A percentile compares a stretch with the other conserved stretches of the same genome.
These are phyloP conservation scores for Lodderomyces theae DNA, from an alignment of 1,139 yeast genomes.

Conservation along the genomic window DNA sequence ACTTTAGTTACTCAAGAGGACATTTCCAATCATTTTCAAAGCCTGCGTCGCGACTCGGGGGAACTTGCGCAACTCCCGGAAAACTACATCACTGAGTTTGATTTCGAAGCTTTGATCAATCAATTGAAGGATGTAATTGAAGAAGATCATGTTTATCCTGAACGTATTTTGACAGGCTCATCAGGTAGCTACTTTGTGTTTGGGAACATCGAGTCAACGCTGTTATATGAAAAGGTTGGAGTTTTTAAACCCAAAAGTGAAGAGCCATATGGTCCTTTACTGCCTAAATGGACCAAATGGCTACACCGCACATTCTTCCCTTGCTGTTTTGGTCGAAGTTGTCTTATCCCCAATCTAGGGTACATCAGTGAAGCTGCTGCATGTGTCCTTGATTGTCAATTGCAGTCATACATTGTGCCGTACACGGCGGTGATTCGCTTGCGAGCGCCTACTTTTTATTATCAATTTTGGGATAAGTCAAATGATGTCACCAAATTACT, in stretches of 20 bases:
- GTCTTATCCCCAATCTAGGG: conserved; percentile 70
- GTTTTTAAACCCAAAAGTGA: conserved; percentile 80
- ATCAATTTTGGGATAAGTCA: conserved; percentile 47
- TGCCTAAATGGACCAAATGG: conserved; percentile 84
- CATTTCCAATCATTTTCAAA: conserved; percentile 13
- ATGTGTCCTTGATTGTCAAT: conserved; percentile 57
- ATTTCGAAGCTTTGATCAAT: conserved; percentile 22
- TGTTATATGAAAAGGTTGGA: conserved; percentile 35
- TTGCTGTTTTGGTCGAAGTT: conserved; percentile 72
- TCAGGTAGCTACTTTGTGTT: conserved; percentile 69
- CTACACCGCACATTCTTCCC: conserved; percentile 72
- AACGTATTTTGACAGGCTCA: conserved; percentile 61
- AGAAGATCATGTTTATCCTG: conserved; percentile 33
- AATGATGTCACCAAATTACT: conserved; percentile 26
- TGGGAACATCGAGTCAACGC: conserved; percentile 7
- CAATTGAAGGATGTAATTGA: conserved; percentile 26
- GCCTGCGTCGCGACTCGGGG: too few species aligned
- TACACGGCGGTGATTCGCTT: conserved; percentile 58
- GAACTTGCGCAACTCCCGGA: conserved; percentile 17
- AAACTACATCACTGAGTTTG: conserved; percentile 19
- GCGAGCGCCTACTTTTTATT: conserved; percentile 55
- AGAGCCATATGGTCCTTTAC: conserved; percentile 76
- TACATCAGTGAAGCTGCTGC: conserved; percentile 76
- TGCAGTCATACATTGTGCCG: conserved; percentile 62
- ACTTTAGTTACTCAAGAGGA: conserved; percentile 20